Evolutionary conservation across 2,329 filamentous ascomycete species (phyloP).

Genomic region (Exophiala xenobiotica): DNA sequence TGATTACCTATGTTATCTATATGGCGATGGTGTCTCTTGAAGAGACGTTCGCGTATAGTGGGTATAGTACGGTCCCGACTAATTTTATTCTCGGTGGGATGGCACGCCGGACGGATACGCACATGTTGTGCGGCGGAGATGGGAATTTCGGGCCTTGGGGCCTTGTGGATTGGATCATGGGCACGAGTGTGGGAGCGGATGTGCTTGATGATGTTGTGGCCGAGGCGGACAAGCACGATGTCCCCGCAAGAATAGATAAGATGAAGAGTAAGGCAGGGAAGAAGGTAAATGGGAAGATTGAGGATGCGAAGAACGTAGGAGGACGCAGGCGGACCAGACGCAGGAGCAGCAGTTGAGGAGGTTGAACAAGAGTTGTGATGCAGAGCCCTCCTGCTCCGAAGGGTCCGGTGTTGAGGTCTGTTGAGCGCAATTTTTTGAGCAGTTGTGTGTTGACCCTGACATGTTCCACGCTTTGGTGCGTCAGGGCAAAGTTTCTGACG

Average conservation of each 20-base stretch:
- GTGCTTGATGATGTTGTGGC: slow-evolving; percentile 52
- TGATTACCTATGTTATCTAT: slow-evolving; percentile 59
- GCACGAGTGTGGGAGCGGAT: slow-evolving; percentile 44
- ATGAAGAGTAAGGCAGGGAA: slow-evolving; percentile 33
- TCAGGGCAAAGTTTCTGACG: too few species aligned
- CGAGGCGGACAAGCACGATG: slow-evolving; percentile 38
- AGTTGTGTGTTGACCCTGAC: too few species aligned
- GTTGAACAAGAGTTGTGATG: too few species aligned
- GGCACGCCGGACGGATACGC: slow-evolving; percentile 56
- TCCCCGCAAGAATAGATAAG: slow-evolving; percentile 35
- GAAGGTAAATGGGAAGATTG: slow-evolving; percentile 19
- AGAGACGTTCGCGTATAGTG: slow-evolving; percentile 60
- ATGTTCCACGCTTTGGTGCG: too few species aligned
- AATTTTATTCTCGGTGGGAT: slow-evolving; percentile 59
- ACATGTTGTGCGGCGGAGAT: slow-evolving; percentile 49
- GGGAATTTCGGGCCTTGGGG: slow-evolving; percentile 50
- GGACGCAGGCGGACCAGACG: slow-evolving; percentile 21
- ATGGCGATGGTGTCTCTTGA: slow-evolving; percentile 57
- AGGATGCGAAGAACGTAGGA: slow-evolving; percentile 8
- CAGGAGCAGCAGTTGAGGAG: slow-evolving; percentile 10
- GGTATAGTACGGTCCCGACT: slow-evolving; percentile 58
- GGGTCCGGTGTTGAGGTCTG: too few species aligned
- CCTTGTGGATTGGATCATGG: slow-evolving; percentile 46
- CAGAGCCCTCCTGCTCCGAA: too few species aligned
- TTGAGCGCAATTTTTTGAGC: too few species aligned